These are phyloP conservation scores for Tolypocladium tropicale DNA, from an alignment of 2,329 filamentous ascomycete species.

Conservation along the genomic window DNA sequence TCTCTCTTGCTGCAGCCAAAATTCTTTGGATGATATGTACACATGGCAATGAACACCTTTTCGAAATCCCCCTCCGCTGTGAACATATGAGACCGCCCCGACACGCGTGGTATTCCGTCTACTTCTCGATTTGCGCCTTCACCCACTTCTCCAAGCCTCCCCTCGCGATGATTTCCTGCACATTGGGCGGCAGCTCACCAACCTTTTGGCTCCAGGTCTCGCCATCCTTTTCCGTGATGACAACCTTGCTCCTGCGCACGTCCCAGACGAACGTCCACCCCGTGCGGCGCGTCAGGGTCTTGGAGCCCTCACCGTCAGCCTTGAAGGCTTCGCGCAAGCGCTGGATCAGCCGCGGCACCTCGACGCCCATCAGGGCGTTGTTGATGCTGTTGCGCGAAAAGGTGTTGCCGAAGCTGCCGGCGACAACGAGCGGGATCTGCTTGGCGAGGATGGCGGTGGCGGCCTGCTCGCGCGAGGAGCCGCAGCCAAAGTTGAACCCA, in stretches of 20 bases:
- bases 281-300: constrained; percentile 58
- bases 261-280: constrained; percentile 84
- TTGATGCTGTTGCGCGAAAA: constrained; percentile 73
- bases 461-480: constrained; percentile 69
- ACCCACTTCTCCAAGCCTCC: constrained; percentile 81
- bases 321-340: constrained; percentile 53
- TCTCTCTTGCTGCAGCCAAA: neutral
- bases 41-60: neutral
- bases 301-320: constrained; percentile 25
- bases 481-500: constrained; percentile 85
- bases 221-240: constrained; percentile 60
- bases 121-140: constrained; percentile 48
- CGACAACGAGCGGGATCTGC: constrained; percentile 68
- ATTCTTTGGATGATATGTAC: neutral
- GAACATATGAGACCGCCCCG: neutral
- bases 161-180: constrained; percentile 73
- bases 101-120: neutral
- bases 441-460: constrained; percentile 80
- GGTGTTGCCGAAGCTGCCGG: constrained; percentile 76
- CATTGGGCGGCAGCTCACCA: constrained; percentile 72
- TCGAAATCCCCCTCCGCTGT: neutral
- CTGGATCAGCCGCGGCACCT: constrained; percentile 57
- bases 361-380: constrained; percentile 64
- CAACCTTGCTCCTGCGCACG: constrained; percentile 59
- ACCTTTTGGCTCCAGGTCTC: constrained; percentile 69